Conservation (phyloP, 2,329 filamentous ascomycete species). For the Coniochaeta sp. region DNA sequence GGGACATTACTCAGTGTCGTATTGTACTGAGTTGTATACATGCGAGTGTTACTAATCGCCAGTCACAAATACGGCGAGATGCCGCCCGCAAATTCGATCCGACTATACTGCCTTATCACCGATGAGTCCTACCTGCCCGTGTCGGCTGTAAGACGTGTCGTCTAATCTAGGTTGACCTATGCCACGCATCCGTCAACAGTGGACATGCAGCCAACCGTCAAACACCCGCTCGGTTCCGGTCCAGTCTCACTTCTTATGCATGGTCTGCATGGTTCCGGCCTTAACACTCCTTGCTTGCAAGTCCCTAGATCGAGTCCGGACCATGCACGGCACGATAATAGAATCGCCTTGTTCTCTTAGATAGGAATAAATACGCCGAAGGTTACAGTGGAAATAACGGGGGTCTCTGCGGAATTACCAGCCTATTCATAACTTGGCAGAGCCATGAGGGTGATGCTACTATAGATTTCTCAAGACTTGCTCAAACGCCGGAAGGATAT, state of each 20-base stretch:
- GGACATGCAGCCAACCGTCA: background rate
- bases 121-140: background rate
- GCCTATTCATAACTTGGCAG: background rate
- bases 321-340: background rate
- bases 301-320: background rate
- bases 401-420: background rate
- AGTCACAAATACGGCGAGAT: background rate
- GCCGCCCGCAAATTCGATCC: background rate
- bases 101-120: background rate
- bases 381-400: background rate
- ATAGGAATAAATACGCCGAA: background rate
- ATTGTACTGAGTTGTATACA: background rate
- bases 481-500: background rate
- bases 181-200: background rate
- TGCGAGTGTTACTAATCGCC: background rate
- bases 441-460: background rate
- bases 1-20: background rate
- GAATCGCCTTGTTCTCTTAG: background rate
- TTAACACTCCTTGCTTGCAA: background rate
- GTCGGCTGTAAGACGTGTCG: background rate
- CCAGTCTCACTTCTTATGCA: background rate
- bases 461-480: background rate
- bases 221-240: background rate
- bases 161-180: background rate
- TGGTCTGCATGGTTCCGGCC: background rate